Evolutionary conservation across 2,329 filamentous ascomycete genomes (phyloP), one percentile per base, ranked within the genome.

Genomic region (Fusarium paranaense): DNA sequence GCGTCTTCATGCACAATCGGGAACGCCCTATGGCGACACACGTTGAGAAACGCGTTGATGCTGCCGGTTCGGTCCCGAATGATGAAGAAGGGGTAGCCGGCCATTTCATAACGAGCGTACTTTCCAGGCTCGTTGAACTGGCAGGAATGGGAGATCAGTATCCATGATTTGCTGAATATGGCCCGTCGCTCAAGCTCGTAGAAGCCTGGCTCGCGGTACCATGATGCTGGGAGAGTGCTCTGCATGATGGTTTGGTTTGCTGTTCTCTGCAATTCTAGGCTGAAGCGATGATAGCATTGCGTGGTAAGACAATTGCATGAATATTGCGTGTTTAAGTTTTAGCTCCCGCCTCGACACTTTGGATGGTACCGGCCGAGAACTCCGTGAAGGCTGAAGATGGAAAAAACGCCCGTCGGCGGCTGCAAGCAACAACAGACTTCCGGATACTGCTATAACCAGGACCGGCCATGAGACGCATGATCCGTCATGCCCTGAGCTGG

Each of bases 11-110:
- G 84, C 4, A 90, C 87, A 10, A 91, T 85, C 0, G 88, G 87
- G 75, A 87, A 91, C 18, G 89, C 89, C 14, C 89, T 83, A 77
- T 91, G 89, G 2, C 89, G 83, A 80, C 90, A 91, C 16, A 91
- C 83, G 75, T 91, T 91, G 80, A 91, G 89, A 76, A 91, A 90
- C 20, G 85, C 89, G 62, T 88, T 86, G 78, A 90, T 86, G 5
- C 85, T 83, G n/a, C 85, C 85, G 8, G 86, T 80, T 35, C 86
- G 84, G 76, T 89, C 87, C 20, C 80, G 81, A 61, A 85, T 82
- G 10, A 90, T 78, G 71, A 90, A 81, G 78, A 91, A 88, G n/a
- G 87, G 82, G 80, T 87, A 90, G 4, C 86, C 88, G 4, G 88
- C 87, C 9, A 89, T 79, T 11, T 86, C 83, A 69, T 85, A 90